Percentiles rank a stretch among this genome's conserved stretches.
Evolutionary conservation across 2,329 filamentous ascomycete species (phyloP).

Genomic region (Colletotrichum sp.): DNA sequence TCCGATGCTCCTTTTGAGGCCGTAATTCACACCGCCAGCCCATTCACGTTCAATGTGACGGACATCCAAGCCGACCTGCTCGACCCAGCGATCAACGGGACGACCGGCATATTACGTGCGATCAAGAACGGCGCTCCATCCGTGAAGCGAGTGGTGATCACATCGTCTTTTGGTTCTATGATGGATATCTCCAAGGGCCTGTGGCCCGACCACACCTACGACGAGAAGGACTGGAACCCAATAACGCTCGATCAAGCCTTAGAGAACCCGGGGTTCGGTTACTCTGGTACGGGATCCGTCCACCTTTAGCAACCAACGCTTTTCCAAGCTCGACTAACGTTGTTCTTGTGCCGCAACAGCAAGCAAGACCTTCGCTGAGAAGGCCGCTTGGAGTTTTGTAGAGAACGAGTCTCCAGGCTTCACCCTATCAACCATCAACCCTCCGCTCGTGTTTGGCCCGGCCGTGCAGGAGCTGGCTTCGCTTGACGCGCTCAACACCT

Average conservation of each 20-base stretch:
- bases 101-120: constrained; percentile 66
- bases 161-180: constrained; percentile 57
- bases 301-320: constrained; percentile 20
- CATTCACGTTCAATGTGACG: constrained; percentile 58
- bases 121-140: constrained; percentile 49
- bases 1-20: constrained; percentile 43
- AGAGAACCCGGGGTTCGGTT: not conserved
- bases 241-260: constrained; percentile 47
- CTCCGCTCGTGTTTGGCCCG: constrained; percentile 60
- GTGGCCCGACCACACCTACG: constrained; percentile 45
- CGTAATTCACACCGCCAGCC: constrained; percentile 65
- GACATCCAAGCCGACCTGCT: constrained; percentile 58
- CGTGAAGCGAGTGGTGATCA: constrained; percentile 71
- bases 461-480: constrained; percentile 52
- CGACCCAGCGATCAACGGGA: constrained; percentile 61
- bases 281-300: not conserved
- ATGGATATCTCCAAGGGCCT: constrained; percentile 38
- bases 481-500: constrained; percentile 55
- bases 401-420: constrained; percentile 45
- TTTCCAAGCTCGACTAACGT: constrained; percentile 48
- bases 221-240: constrained; percentile 58
- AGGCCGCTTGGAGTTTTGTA: constrained; percentile 57
- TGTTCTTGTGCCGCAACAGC: constrained; percentile 30
- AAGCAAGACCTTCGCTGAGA: constrained; percentile 58
- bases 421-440: constrained; percentile 57